phyloP scores from a whole-genome alignment of 306 rosid genomes.

The Pueraria montana region DNA sequence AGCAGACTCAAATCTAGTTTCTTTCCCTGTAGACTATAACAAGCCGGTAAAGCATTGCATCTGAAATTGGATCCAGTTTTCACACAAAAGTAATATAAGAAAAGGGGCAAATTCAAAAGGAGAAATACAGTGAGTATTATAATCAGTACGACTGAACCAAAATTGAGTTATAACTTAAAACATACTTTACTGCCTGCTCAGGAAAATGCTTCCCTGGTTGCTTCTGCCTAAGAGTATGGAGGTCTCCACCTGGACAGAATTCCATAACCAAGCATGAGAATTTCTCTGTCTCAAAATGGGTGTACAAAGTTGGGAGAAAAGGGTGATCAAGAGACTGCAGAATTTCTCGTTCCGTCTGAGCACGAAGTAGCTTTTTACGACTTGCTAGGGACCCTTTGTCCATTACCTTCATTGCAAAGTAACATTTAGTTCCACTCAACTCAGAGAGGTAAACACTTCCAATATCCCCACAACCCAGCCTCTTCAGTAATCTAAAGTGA shows the following conservation, averaged over 20 bases:
- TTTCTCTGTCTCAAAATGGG: slow-evolving; percentile 97
- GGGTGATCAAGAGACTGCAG: slow-evolving; percentile 97
- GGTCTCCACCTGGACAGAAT: slow-evolving; percentile 99
- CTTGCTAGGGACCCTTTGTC: slow-evolving; percentile 95
- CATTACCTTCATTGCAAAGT: slow-evolving; percentile 99
- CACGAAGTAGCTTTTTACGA: slow-evolving; percentile 96
- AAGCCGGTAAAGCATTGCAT: slow-evolving; percentile 23
- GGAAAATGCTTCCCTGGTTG: slow-evolving; percentile 98
- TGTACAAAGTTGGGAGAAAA: slow-evolving; percentile 93
- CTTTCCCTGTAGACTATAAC: slow-evolving; percentile 21
- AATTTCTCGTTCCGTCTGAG: slow-evolving; percentile 97
- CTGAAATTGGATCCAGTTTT: slow-evolving; percentile 20
- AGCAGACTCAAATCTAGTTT: slow-evolving; percentile 2
- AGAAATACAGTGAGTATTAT: slow-evolving; percentile 13
- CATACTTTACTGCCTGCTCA: slow-evolving; percentile 99
- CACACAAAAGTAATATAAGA: slow-evolving; percentile 3
- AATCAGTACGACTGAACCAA: slow-evolving; percentile 35
- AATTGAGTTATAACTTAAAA: slow-evolving; percentile 50
- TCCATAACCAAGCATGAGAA: slow-evolving; percentile 99
- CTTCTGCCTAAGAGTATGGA: slow-evolving; percentile 96
- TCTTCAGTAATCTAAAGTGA: slow-evolving; percentile 91
- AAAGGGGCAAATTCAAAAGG: slow-evolving; percentile 2
- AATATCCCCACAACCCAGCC: slow-evolving; percentile 99
- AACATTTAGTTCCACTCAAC: slow-evolving; percentile 94
- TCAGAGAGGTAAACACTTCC: slow-evolving; percentile 98